Evolutionary conservation across 2,329 filamentous ascomycete species (phyloP).

Genomic region (Triangularia setosa): DNA sequence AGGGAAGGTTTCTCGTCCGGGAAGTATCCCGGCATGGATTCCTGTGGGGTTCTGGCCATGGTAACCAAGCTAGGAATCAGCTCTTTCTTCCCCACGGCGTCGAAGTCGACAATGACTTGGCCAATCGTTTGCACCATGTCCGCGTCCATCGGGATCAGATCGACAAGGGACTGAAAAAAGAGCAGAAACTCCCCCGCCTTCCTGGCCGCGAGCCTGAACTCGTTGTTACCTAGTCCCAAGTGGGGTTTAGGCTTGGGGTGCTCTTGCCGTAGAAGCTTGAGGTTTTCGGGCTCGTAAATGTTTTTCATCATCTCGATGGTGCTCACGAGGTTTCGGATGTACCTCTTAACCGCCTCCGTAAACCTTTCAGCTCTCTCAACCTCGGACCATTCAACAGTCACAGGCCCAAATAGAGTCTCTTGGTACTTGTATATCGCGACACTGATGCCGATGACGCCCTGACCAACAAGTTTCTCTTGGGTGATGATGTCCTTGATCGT

Average conservation of each 20-base stretch:
- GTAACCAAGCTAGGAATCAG: conserved; percentile 31
- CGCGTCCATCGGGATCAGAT: conserved; percentile 18
- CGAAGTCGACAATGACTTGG: conserved; percentile 32
- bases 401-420: conserved; percentile 12
- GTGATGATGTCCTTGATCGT: conserved; percentile 10
- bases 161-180: conserved; percentile 23
- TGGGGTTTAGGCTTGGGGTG: conserved; percentile 7
- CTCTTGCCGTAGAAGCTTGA: conserved; percentile 6
- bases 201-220: conserved; percentile 14
- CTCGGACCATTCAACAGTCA: conserved; percentile 4
- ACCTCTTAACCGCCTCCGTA: conserved; percentile 11
- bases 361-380: conserved; percentile 23
- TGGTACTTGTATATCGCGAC: conserved; percentile 28
- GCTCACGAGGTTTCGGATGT: background rate
- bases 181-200: conserved; percentile 25
- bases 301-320: conserved; percentile 11
- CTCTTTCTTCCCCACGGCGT: conserved; percentile 32
- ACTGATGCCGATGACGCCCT: conserved; percentile 20
- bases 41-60: conserved; percentile 13
- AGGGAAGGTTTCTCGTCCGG: conserved; percentile 22
- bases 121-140: conserved; percentile 22
- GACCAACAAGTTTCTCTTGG: conserved; percentile 2
- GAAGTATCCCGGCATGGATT: conserved; percentile 27
- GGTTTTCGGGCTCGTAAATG: conserved; percentile 7
- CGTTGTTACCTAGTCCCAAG: conserved; percentile 6